Evolutionary conservation across 2,329 filamentous ascomycete genomes (phyloP), one percentile per base, ranked within the genome.

Genomic region (Colletotrichum theobromicola): DNA sequence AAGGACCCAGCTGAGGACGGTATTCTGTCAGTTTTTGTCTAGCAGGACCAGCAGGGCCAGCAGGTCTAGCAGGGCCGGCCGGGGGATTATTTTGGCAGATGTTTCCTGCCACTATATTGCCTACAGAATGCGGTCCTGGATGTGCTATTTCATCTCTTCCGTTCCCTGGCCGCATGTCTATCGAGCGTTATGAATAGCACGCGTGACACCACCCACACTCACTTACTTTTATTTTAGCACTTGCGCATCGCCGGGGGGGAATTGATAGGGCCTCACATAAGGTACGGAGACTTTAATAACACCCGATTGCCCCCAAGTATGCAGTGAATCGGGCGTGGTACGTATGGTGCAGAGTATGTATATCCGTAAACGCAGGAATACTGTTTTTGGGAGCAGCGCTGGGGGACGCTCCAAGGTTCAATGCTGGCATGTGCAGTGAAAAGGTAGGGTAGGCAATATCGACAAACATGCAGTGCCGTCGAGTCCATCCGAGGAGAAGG

Each of bases 401-500:
- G 13, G 42, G 42, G 42, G n/a, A 24, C 18, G 37, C 26, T 65
- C n/a, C 67, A 64, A 50, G 42, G 42, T 65, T 32, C 34, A 62
- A 62, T 72, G 62, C 63, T 63, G 53, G 26, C 28, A 26, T 21
- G 42, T 18, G 46, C 50, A 9, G n/a, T 12, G 30, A 53, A 65
- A 62, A 70, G 57, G 72, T 71, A 74, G 67, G 72, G 67, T 21
- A 74, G 72, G 46, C 67, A 74, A 74, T 67, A 61, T 71, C 55
- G 53, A 74, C 67, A 62, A 67, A 74, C 67, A 71, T 74, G 72
- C 67, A 68, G 71, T 24, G 50, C 15, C 70, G 71, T 53, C 60
- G 70, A 16, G n/a, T n/a, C n/a, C n/a, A n/a, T n/a, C n/a, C n/a
- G n/a, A n/a, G n/a, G n/a, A n/a, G n/a, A n/a, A n/a, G n/a, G n/a